Percentiles rank a stretch among this genome's conserved stretches.
Conservation (phyloP, 139 green algal species). For the Coelastrella sp. region DNA sequence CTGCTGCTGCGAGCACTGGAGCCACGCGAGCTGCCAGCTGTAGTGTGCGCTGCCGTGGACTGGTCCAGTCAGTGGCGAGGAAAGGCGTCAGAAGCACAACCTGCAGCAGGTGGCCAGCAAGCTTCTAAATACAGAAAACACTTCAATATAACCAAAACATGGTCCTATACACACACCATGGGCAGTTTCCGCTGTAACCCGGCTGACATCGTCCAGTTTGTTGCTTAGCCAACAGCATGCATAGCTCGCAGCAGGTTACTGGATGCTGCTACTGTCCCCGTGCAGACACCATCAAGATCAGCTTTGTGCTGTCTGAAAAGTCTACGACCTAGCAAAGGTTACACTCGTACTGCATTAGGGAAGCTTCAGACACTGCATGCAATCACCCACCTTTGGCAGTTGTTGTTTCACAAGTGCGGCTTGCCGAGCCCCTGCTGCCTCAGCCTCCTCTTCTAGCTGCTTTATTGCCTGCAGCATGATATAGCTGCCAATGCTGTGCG, state of each 20-base stretch:
- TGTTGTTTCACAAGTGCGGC: background rate
- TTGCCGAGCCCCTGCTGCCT: background rate
- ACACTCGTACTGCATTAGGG: too few relatives aligned
- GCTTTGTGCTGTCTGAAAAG: background rate
- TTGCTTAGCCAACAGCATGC: too few relatives aligned
- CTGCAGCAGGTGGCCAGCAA: slow-evolving; percentile 19
- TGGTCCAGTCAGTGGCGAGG: slow-evolving; percentile 39
- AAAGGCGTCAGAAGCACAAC: slow-evolving; percentile 37
- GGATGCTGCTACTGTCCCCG: too few relatives aligned
- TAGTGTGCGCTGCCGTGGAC: slow-evolving; percentile 14
- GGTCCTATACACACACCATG: background rate
- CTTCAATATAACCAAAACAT: background rate
- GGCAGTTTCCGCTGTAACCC: background rate
- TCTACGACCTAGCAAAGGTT: too few relatives aligned
- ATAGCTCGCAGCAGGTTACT: too few relatives aligned
- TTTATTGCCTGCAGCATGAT: slow-evolving; percentile 54
- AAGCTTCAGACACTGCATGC: too few relatives aligned
- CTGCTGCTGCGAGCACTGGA: background rate
- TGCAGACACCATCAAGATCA: background rate
- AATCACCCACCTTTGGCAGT: too few relatives aligned
- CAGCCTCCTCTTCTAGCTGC: slow-evolving; percentile 14
- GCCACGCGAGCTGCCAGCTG: background rate
- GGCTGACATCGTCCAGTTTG: too few relatives aligned
- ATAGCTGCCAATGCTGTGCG: slow-evolving; percentile 60
- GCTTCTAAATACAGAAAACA: background rate